phyloP scores from a whole-genome alignment of 2,329 filamentous ascomycete species.

The Emericellopsis atlantica region DNA sequence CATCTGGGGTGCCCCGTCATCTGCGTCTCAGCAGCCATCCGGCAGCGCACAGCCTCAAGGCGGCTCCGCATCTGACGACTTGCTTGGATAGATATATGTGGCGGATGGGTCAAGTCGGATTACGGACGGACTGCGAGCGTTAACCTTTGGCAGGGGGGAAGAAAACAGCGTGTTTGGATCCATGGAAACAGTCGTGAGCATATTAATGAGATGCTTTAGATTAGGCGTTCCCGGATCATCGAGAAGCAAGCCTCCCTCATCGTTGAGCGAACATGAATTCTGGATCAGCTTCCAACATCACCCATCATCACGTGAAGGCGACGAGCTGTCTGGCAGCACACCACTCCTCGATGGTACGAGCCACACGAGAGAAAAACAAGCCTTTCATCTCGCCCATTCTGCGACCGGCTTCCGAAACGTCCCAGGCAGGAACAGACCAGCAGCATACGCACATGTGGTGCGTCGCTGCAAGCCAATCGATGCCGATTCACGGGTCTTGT shows the following conservation, averaged over 20 bases:
- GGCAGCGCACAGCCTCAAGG: conserved; percentile 13
- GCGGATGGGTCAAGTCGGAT: not conserved
- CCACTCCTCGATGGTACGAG: not conserved
- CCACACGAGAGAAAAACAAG: not conserved
- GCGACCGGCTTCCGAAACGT: conserved; percentile 10
- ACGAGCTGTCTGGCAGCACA: too few species aligned
- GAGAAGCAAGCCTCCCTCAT: too few species aligned
- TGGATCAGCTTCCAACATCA: too few species aligned
- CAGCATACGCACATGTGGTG: not conserved
- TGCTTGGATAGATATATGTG: conserved; percentile 24
- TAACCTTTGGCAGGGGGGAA: too few species aligned
- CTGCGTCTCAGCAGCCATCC: conserved; percentile 22
- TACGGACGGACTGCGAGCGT: conserved; percentile 6
- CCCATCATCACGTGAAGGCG: too few species aligned
- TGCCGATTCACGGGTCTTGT: not conserved
- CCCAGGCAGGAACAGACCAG: not conserved
- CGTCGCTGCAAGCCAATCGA: conserved; percentile 2
- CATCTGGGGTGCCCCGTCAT: conserved; percentile 67
- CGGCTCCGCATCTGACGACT: conserved; percentile 31
- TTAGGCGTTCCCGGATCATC: too few species aligned
- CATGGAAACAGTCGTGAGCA: too few species aligned
- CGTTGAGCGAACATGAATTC: too few species aligned
- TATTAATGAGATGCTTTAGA: too few species aligned
- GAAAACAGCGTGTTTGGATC: too few species aligned
- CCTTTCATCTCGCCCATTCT: conserved; percentile 15